Conservation (phyloP, 768 basidiomycete genomes). For the Hypholoma sublateritium region DNA sequence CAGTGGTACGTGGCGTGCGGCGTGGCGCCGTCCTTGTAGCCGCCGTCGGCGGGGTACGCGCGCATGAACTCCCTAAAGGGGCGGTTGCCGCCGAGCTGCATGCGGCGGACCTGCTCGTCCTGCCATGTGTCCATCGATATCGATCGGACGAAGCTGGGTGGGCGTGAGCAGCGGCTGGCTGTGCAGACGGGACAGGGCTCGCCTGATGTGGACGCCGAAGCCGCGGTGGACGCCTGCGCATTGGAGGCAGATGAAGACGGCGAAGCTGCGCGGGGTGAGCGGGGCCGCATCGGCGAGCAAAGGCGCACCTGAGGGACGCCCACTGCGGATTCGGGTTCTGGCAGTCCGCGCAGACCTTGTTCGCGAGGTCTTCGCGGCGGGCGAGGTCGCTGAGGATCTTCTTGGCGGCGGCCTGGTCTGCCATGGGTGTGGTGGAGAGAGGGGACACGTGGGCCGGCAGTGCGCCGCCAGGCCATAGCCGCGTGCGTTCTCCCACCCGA, state of each 20-base stretch:
- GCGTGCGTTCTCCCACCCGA: background rate
- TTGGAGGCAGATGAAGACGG: constrained; percentile 90
- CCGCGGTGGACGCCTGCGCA: constrained; percentile 84
- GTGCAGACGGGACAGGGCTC: constrained; percentile 11
- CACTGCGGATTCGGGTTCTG: constrained; percentile 92
- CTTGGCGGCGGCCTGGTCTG: constrained; percentile 66
- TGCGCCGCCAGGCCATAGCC: background rate
- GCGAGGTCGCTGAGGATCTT: constrained; percentile 74
- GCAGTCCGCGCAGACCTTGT: constrained; percentile 83
- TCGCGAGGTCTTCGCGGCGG: constrained; percentile 67
- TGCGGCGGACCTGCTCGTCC: constrained; percentile 81
- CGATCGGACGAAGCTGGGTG: constrained; percentile 79
- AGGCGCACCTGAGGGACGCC: constrained; percentile 73
- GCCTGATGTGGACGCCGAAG: constrained; percentile 93
- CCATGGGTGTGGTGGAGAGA: constrained; percentile 29
- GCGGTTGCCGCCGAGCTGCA: constrained; percentile 93
- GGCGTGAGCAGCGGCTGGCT: constrained; percentile 15
- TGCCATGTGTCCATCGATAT: constrained; percentile 98
- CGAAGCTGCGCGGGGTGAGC: constrained; percentile 51
- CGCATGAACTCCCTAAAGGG: constrained; percentile 79
- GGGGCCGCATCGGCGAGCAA: constrained; percentile 4
- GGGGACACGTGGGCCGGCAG: background rate
- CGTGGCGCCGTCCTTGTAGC: constrained; percentile 61
- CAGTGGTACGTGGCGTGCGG: constrained; percentile 83
- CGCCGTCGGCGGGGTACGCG: constrained; percentile 69